Conservation (phyloP, 441 rosid species). For the Populus hybrid region DNA sequence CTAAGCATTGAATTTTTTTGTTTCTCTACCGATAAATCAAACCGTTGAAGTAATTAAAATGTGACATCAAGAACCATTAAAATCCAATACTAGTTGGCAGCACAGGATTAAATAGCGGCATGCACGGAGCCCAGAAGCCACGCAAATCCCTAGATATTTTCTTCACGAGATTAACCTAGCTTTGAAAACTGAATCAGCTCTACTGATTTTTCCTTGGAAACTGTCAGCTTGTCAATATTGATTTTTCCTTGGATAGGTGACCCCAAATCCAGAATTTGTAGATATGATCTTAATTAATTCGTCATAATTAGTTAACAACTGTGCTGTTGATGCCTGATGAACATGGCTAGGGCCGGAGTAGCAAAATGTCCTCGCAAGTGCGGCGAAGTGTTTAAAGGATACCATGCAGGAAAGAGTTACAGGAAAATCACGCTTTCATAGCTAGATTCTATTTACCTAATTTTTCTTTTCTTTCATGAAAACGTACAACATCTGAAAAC, state of each 20-base stretch:
- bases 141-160: not conserved
- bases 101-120: not conserved
- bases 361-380: not conserved
- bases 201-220: not conserved
- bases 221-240: not conserved
- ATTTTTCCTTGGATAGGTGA: not conserved
- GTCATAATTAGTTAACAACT: not conserved
- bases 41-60: not conserved
- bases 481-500: not conserved
- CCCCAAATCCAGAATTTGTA: not conserved
- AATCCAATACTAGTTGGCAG: constrained; percentile 11
- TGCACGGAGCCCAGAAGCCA: not conserved
- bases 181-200: constrained; percentile 1
- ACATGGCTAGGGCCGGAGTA: not conserved
- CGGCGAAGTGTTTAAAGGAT: not conserved
- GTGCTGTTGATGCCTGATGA: not conserved
- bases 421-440: not conserved
- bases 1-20: not conserved
- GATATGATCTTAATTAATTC: not conserved
- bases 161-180: not conserved
- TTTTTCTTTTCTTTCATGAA: not conserved
- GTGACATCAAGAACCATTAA: constrained; percentile 2
- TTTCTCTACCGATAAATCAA: not conserved
- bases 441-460: not conserved
- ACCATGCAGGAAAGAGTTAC: not conserved